phyloP scores from a whole-genome alignment of 2,329 filamentous ascomycete species.

The Neofusicoccum parvum region DNA sequence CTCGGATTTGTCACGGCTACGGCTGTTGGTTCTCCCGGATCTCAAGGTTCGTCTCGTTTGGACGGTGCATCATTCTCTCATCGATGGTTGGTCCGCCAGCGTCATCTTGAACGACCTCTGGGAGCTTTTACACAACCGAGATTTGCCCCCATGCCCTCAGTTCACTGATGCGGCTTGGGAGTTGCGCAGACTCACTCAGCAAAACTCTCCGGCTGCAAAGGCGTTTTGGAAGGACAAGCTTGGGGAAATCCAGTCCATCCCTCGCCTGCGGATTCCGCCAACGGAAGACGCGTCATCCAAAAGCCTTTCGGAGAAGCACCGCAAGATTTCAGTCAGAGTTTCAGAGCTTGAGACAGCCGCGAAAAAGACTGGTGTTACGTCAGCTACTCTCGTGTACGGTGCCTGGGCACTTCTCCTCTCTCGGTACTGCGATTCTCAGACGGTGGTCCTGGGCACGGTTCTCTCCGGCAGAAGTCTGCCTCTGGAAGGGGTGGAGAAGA shows the following conservation, averaged over 20 bases:
- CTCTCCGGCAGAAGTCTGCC: constrained; percentile 41
- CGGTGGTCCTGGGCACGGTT: constrained; percentile 39
- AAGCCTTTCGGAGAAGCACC: background rate
- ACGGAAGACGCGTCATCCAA: background rate
- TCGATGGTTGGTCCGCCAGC: constrained; percentile 11
- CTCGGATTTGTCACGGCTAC: background rate
- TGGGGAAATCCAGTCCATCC: background rate
- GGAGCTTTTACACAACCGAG: background rate
- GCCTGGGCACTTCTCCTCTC: constrained; percentile 43
- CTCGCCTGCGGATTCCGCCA: constrained; percentile 8
- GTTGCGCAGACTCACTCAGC: background rate
- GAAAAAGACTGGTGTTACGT: constrained; percentile 18
- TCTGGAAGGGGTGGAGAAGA: constrained; percentile 30
- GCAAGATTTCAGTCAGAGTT: background rate
- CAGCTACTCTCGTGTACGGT: constrained; percentile 31
- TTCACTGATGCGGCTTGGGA: background rate
- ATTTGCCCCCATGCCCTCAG: background rate
- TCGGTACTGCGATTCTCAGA: constrained; percentile 33
- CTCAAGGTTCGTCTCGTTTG: background rate
- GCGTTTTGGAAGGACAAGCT: constrained; percentile 3
- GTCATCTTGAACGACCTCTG: constrained; percentile 11
- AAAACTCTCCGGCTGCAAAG: background rate
- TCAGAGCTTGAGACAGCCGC: background rate
- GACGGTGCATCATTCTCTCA: constrained; percentile 4
- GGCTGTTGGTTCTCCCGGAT: background rate